These are phyloP conservation scores for Luffa acutangula DNA, from an alignment of 306 rosid species.

Conservation along the genomic window DNA sequence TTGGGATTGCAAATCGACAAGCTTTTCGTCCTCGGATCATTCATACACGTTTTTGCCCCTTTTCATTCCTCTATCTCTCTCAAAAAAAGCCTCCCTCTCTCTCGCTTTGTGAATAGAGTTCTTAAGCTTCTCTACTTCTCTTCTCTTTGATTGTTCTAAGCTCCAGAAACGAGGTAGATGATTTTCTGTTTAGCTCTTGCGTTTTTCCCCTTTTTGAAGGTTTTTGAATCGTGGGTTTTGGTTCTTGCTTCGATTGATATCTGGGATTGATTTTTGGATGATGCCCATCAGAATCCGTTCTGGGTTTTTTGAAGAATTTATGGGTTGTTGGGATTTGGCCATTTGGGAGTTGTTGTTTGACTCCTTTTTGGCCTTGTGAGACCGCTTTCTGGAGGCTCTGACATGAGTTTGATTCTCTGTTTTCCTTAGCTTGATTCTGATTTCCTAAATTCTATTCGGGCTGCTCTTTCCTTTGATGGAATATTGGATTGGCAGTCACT, in stretches of 20 bases:
- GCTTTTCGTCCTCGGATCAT: conserved; percentile 25
- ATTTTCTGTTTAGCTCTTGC: neutral
- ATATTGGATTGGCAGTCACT: neutral
- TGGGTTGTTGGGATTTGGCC: too few relatives aligned
- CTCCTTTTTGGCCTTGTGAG: neutral
- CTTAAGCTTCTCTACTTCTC: conserved; percentile 9
- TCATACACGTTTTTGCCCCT: conserved; percentile 26
- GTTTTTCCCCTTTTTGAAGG: neutral
- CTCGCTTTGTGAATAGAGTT: neutral
- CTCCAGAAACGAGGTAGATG: neutral
- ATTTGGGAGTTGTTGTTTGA: neutral
- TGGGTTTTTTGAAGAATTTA: neutral
- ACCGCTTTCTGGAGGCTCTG: neutral
- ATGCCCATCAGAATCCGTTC: neutral
- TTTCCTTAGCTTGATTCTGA: neutral
- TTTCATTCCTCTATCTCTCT: conserved; percentile 4
- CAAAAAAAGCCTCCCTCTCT: neutral
- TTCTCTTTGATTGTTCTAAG: conserved; percentile 4
- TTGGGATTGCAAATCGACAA: conserved; percentile 12
- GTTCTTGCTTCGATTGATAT: neutral
- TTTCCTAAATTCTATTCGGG: neutral
- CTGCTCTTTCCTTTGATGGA: neutral
- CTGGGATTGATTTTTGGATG: neutral
- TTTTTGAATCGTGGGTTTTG: neutral
- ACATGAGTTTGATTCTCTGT: conserved; percentile 3